phyloP scores from a whole-genome alignment of 345 rosid species.

The Salix arbutifolia region DNA sequence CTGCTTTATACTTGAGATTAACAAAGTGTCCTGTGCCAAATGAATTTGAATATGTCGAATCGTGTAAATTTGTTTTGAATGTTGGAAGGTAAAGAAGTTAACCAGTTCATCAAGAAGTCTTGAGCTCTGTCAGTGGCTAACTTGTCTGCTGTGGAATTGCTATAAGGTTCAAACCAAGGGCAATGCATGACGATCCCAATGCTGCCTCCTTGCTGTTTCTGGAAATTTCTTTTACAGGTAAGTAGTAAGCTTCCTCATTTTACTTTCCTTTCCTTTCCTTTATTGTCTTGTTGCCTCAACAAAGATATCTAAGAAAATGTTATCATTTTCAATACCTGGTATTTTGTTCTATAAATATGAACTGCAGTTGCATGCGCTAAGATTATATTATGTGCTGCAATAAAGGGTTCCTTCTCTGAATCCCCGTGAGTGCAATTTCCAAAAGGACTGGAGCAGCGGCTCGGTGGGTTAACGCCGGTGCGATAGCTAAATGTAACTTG shows the following conservation, averaged over 20 bases:
- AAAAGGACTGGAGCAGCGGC: slow-evolving; percentile 19
- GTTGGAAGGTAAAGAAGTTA: neutral
- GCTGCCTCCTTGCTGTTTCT: slow-evolving; percentile 18
- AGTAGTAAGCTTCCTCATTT: neutral
- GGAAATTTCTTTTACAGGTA: neutral
- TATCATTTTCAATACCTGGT: slow-evolving; percentile 12
- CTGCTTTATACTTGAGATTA: neutral
- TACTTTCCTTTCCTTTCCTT: neutral
- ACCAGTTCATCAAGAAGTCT: slow-evolving; percentile 16
- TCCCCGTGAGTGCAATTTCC: slow-evolving; percentile 17
- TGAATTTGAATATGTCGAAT: neutral
- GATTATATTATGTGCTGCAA: slow-evolving; percentile 22
- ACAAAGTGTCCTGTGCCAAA: neutral
- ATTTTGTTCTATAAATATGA: slow-evolving; percentile 16
- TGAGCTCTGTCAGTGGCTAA: slow-evolving; percentile 17
- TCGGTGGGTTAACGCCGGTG: slow-evolving; percentile 8
- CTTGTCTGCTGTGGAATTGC: slow-evolving; percentile 16
- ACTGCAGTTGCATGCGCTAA: slow-evolving; percentile 20
- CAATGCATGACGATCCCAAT: slow-evolving; percentile 17
- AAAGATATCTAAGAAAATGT: too few relatives aligned
- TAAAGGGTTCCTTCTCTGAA: slow-evolving; percentile 20
- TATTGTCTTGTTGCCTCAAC: neutral
- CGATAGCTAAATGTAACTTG: slow-evolving; percentile 16
- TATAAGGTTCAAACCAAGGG: slow-evolving; percentile 13
- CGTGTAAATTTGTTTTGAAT: neutral